A percentile compares a stretch with the other conserved stretches of the same genome.
Evolutionary conservation across 73 alveolate species (phyloP).

Genomic region (Tetrahymena borealis): DNA sequence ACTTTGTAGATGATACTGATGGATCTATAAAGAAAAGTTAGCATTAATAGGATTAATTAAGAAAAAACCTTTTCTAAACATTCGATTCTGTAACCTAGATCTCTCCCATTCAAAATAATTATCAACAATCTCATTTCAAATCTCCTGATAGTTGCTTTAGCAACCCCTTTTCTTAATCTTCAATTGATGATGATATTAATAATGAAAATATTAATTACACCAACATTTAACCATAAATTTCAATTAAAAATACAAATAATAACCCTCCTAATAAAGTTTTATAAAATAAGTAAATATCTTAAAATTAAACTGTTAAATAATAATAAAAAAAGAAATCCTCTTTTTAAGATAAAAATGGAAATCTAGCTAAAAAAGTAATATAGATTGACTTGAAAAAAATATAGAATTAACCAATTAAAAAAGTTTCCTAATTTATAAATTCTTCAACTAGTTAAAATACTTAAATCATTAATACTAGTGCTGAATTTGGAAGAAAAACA

Average conservation of each 20-base stretch:
- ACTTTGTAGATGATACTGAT: not conserved
- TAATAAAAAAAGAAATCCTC: too few species aligned
- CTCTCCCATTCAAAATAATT: not conserved
- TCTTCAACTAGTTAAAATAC: not conserved
- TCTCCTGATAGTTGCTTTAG: not conserved
- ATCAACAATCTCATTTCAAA: too few species aligned
- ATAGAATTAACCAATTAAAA: too few species aligned
- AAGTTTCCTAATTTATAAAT: too few species aligned
- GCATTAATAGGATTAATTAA: not conserved
- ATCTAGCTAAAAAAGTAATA: too few species aligned
- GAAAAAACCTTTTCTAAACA: not conserved
- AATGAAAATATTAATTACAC: not conserved
- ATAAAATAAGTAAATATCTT: too few species aligned
- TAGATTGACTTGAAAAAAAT: too few species aligned
- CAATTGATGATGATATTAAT: not conserved
- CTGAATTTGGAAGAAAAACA: not conserved
- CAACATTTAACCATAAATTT: not conserved
- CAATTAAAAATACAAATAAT: not conserved
- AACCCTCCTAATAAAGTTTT: not conserved
- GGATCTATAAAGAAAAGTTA: not conserved
- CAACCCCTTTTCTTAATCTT: not conserved
- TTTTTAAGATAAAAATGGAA: too few species aligned
- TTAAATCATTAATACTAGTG: not conserved
- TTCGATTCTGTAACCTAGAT: not conserved
- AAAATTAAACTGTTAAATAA: too few species aligned